Evolutionary conservation across 495 filamentous ascomycete genomes (phyloP), one percentile per base, ranked within the genome.

Genomic region (Aspergillus incahuasiensis): DNA sequence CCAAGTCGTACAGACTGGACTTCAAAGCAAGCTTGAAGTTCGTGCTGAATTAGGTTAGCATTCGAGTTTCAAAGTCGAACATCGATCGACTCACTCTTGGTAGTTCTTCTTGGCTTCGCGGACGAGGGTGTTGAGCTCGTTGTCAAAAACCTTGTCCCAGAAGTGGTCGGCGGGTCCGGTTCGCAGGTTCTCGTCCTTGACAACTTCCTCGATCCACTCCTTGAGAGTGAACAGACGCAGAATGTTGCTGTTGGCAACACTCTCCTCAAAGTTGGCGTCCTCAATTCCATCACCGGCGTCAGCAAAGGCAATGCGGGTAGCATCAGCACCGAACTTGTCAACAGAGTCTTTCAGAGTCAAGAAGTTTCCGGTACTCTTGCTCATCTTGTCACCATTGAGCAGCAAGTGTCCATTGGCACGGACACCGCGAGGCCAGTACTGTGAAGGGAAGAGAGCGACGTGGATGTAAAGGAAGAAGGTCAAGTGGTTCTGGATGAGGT

Each of bases 401-500:
- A 95, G 82, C 56, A 97, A 79, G 74, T 96, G 92, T 7, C 94
- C 94, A 66, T 98, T 98, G 39, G 86, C 84, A 52, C 94, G 85
- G 51, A 97, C 75, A 47, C 84, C 84, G 47, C 79, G 78, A 16
- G 92, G 92, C 91, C 91, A 96, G 77, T 88, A 91, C 63, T 95
- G 82, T 40, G 80, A 76, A 9, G 86, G 82, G 78, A 95, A 97
- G 50, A 98, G 81, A 5, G 94, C 94, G 57, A 90, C 69, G 71
- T 98, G 94, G 63, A 92, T 86, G 77, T 98, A 98, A 42, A 98
- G 83, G 82, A 88, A 92, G 81, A 98, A 98, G 30, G 91, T 97
- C 49, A 98, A 79, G 73, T 96, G 91, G 74, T 92, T 90, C 57
- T 85, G 85, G 62, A 94, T 89, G 45, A 95, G 76, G 66, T 95